A percentile compares a stretch with the other conserved stretches of the same genome.
Evolutionary conservation across 2,329 filamentous ascomycete species (phyloP).

Genomic region (Hypoxylon sp.): DNA sequence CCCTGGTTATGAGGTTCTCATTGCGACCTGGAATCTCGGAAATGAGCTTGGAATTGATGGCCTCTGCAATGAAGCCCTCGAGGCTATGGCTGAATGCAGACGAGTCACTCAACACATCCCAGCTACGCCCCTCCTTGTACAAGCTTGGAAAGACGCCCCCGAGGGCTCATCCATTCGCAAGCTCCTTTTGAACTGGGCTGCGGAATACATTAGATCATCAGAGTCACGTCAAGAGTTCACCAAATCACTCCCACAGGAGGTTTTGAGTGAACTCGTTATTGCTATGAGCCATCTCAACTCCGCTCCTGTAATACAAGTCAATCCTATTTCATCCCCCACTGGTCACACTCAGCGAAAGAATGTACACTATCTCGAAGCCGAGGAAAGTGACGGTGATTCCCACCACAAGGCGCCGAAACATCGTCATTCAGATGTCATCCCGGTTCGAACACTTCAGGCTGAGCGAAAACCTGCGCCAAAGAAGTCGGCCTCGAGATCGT

Average conservation of each 20-base stretch:
- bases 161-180: slow-evolving; percentile 72
- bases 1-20: slow-evolving; percentile 68
- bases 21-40: slow-evolving; percentile 71
- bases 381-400: slow-evolving; percentile 58
- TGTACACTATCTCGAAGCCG: slow-evolving; percentile 65
- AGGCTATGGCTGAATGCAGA: slow-evolving; percentile 70
- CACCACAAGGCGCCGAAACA: slow-evolving; percentile 54
- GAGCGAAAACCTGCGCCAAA: slow-evolving; percentile 47
- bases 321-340: slow-evolving; percentile 43
- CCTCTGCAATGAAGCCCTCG: slow-evolving; percentile 69
- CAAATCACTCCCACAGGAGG: slow-evolving; percentile 72
- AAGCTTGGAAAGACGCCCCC: slow-evolving; percentile 74
- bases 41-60: slow-evolving; percentile 67
- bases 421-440: slow-evolving; percentile 57
- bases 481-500: slow-evolving; percentile 51
- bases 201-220: slow-evolving; percentile 73
- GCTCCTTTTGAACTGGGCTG: slow-evolving; percentile 73
- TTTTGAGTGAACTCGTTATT: slow-evolving; percentile 74
- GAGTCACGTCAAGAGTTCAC: slow-evolving; percentile 71
- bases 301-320: slow-evolving; percentile 54
- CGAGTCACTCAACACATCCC: slow-evolving; percentile 69
- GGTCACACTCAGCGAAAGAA: slow-evolving; percentile 58
- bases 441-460: slow-evolving; percentile 41
- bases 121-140: slow-evolving; percentile 70
- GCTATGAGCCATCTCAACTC: slow-evolving; percentile 71